Base-by-base conservation (phyloP, 805 yeast genomes). In the Saturnispora bothae region DNA sequence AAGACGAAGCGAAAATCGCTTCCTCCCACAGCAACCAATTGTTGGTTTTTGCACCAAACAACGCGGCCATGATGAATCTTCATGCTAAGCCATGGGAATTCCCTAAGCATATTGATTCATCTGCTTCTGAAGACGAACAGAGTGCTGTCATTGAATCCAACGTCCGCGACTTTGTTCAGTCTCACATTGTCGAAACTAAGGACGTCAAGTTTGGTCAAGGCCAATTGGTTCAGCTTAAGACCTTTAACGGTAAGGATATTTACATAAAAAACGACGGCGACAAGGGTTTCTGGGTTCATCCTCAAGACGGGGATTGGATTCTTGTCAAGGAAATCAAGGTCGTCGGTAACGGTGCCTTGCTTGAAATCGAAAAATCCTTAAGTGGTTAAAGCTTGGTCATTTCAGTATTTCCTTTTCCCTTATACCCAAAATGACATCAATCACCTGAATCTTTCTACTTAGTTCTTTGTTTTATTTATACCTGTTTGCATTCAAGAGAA, bases 11-110 rank as follows among this genome's bases (percentile, higher is more conserved):
- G 10, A 8, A 7, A 8, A 10, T 8, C 10, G 10, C 7, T 8
- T 7, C 10, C 25, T 22, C 48, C 7, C n/a, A 10, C 12, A 5
- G 7, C 12, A 42, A 44, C 7, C 53, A 54, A 56, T 36, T 70
- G 45, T 58, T 83, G 17, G 68, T 84, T 5, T 69, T 84, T 50
- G 83, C 94, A 3, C 95, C 95, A 6, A 63, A 74, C 2, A 74
- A 84, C 50, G 57, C 55, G 10, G 88, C 84, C 3, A 63, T 84
- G 42, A 59, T 60, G 23, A 58, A 64, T 2, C 51, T 78, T 34
- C 10, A 56, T 3, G 40, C 54, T 39, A 84, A 83, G 54, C 95
- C 95, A 16, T 85, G 94, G 95, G 78, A 79, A 52, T 84, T 79
- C 56, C 94, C 94, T 1, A 54, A 51, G 6, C 49, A 63, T 4